phyloP scores from a whole-genome alignment of 257 asterid species.

The Gentiana straminea region DNA sequence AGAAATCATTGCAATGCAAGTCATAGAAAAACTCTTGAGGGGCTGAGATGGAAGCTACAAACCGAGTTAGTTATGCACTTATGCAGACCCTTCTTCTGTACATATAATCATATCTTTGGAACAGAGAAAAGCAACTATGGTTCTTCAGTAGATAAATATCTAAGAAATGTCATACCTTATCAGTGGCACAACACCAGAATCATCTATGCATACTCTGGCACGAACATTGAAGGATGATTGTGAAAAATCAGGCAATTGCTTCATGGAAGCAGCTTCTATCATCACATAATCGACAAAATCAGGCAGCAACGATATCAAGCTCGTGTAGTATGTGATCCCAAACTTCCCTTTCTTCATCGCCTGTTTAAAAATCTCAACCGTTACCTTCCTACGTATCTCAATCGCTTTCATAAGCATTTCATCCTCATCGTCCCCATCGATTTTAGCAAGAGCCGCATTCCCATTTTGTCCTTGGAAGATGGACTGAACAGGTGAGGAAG shows the following conservation, averaged over 20 bases:
- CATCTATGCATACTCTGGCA: conserved; percentile 41
- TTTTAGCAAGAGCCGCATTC: conserved; percentile 6
- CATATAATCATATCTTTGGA: no score
- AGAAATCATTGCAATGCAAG: no score
- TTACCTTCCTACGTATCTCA: conserved; percentile 76
- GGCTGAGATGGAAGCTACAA: not conserved
- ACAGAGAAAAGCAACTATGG: no score
- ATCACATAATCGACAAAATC: conserved; percentile 71
- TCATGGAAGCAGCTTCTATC: conserved; percentile 84
- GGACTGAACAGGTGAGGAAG: conserved; percentile 27
- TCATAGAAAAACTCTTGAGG: not conserved
- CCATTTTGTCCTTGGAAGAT: conserved; percentile 20
- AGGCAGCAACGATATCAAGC: conserved; percentile 33
- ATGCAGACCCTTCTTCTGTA: no score
- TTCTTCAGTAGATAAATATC: no score
- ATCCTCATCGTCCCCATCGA: conserved; percentile 37
- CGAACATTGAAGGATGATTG: conserved; percentile 64
- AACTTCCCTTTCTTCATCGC: conserved; percentile 70
- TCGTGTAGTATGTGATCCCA: conserved; percentile 63
- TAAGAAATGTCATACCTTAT: conserved; percentile 39
- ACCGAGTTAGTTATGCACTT: no score
- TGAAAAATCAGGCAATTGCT: conserved; percentile 46
- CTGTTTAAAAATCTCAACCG: conserved; percentile 57
- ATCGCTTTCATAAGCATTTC: conserved; percentile 80
- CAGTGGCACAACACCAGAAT: conserved; percentile 61